These are phyloP conservation scores for Candida vaughaniae DNA, from an alignment of 805 yeast species.

Conservation along the genomic window DNA sequence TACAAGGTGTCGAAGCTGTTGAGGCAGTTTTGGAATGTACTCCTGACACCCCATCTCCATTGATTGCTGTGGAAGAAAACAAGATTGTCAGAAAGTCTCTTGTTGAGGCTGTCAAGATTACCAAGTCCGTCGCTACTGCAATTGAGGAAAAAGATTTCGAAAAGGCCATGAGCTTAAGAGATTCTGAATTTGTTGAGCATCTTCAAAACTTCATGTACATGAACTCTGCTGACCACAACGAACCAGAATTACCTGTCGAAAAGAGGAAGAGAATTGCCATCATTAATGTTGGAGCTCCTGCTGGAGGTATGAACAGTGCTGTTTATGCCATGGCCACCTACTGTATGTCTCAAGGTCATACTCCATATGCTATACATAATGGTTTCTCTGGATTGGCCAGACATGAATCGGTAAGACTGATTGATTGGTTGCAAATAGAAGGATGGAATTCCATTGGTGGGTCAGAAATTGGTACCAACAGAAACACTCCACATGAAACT, in stretches of 20 bases:
- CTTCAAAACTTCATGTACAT: constrained; percentile 70
- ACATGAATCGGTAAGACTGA: constrained; percentile 75
- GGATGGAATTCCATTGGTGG: constrained; percentile 92
- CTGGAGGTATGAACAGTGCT: constrained; percentile 94
- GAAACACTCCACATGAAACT: constrained; percentile 71
- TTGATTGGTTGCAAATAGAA: constrained; percentile 84
- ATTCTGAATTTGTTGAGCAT: constrained; percentile 82
- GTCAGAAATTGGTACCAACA: constrained; percentile 94
- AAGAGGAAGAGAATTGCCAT: constrained; percentile 76
- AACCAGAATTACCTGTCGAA: constrained; percentile 56
- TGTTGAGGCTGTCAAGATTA: constrained; percentile 84
- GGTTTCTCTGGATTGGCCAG: constrained; percentile 91
- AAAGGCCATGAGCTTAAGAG: constrained; percentile 83
- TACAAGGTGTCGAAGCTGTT: constrained; percentile 98
- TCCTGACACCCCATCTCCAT: constrained; percentile 90
- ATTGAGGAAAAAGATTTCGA: constrained; percentile 77
- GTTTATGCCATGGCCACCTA: constrained; percentile 87
- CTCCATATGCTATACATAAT: constrained; percentile 85
- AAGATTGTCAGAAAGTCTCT: constrained; percentile 81
- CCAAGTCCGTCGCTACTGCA: constrained; percentile 88
- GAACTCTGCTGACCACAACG: constrained; percentile 64
- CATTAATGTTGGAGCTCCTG: constrained; percentile 94
- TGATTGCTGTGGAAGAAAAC: constrained; percentile 88
- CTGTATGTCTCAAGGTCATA: constrained; percentile 88
- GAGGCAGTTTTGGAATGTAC: constrained; percentile 86